A percentile compares a stretch with the other conserved stretches of the same genome.
These are phyloP conservation scores for Thraustotheca clavata DNA, from an alignment of 352 stramenopile species.

Conservation along the genomic window DNA sequence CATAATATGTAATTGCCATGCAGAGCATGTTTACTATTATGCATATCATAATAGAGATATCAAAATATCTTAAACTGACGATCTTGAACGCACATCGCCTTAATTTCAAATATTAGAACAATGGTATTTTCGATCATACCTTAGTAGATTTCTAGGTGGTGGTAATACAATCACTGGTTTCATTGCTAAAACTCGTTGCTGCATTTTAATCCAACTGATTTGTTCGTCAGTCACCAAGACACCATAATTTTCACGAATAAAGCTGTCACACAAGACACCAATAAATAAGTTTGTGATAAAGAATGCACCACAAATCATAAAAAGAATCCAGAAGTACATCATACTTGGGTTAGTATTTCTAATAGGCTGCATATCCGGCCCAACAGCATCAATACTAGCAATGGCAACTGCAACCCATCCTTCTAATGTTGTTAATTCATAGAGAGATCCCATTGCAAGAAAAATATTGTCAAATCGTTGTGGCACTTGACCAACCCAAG, in stretches of 20 bases:
- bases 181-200: slow-evolving; percentile 18
- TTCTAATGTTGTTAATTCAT: slow-evolving; percentile 89
- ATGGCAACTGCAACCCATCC: slow-evolving; percentile 87
- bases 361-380: slow-evolving; percentile 88
- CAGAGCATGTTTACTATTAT: slow-evolving; percentile 84
- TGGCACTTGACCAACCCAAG: slow-evolving; percentile 41
- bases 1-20: slow-evolving; percentile 82
- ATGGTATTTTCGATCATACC: neutral
- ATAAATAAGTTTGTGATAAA: slow-evolving; percentile 92
- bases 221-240: slow-evolving; percentile 43
- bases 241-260: slow-evolving; percentile 50
- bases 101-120: slow-evolving; percentile 22
- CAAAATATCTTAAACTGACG: slow-evolving; percentile 39
- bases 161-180: neutral
- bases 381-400: slow-evolving; percentile 72
- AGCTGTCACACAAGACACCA: slow-evolving; percentile 92
- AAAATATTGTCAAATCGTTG: slow-evolving; percentile 79
- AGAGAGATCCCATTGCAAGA: slow-evolving; percentile 60
- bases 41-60: slow-evolving; percentile 64
- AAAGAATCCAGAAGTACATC: slow-evolving; percentile 83
- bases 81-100: slow-evolving; percentile 10
- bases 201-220: slow-evolving; percentile 30
- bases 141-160: neutral
- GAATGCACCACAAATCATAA: slow-evolving; percentile 85
- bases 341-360: slow-evolving; percentile 58